Base-by-base conservation (phyloP, 2,329 filamentous ascomycete species). In the Penicillium sp. region DNA sequence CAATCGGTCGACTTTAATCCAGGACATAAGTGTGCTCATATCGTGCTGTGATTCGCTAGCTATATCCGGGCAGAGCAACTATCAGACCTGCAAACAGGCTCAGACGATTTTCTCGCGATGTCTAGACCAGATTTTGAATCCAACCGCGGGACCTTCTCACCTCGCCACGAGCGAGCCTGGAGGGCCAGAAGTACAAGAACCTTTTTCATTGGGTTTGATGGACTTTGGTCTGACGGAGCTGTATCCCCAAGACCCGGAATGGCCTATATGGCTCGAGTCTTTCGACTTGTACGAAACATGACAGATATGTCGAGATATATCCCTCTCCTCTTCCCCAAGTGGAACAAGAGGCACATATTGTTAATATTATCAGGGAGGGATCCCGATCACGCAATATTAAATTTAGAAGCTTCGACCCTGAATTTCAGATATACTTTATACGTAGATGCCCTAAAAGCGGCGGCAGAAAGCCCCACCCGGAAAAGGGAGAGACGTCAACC, bases 41-140 rank as follows among this genome's bases (percentile, higher is more conserved):
- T 47, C 46, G 23, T 47, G 46, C 46, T 47, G 46, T 18, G 46
- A 47, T 2, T 30, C 46, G 5, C 46, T 47, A 47, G 46, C 24
- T 3, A 47, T 47, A 47, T 47, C 46, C 2, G 46, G 46, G 14
- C 46, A 47, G 24, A 47, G 46, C 24, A 47, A 47, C 16, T 47
- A 47, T 30, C 46, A 47, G 23, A 47, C 30, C 46, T 47, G 46
- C 18, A 47, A 47, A 47, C 46, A 47, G n/a, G 46, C 46, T 1
- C 46, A 47, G 46, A 47, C n/a, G 26, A 24, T 47, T 26, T 47
- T 47, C 24, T 47, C 46, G 24, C 46, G 46, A 47, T 47, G 46
- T 7, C 26, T 47, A 47, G 46, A 47, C 46, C 46, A 47, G 26
- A 47, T 47, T 30, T 47, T 47, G 46, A 47, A 47, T 30, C 46